Conservation (phyloP, 2,329 filamentous ascomycete genomes). For the Akanthomyces lecanii region DNA sequence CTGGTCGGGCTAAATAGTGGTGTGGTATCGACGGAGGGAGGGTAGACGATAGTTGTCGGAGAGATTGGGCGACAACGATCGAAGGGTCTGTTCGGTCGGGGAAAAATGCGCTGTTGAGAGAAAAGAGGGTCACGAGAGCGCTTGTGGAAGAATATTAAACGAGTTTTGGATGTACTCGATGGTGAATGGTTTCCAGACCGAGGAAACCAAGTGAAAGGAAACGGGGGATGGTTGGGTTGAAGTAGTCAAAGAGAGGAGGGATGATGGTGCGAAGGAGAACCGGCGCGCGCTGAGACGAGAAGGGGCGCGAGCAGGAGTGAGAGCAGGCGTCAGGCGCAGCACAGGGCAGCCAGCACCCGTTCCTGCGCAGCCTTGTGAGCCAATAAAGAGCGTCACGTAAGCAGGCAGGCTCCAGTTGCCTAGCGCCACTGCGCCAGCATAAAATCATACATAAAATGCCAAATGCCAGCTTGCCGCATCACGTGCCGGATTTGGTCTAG, state of each 20-base stretch:
- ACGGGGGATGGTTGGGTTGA: slow-evolving; percentile 9
- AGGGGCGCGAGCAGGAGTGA: background rate
- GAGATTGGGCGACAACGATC: slow-evolving; percentile 10
- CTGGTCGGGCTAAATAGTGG: background rate
- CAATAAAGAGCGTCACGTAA: slow-evolving; percentile 14
- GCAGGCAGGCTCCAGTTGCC: background rate
- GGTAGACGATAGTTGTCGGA: slow-evolving; percentile 15
- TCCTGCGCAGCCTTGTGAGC: background rate
- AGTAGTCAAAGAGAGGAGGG: slow-evolving; percentile 19
- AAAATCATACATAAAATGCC: no score
- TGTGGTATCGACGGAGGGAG: slow-evolving; percentile 43
- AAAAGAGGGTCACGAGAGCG: background rate
- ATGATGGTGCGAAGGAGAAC: slow-evolving; percentile 16
- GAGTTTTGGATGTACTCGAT: background rate
- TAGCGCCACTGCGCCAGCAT: background rate
- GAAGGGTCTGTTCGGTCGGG: background rate
- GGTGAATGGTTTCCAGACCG: background rate
- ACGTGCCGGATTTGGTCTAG: background rate
- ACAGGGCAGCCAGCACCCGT: background rate
- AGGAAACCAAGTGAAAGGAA: background rate
- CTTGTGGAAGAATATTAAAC: background rate
- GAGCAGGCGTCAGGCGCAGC: slow-evolving; percentile 15
- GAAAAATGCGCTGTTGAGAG: slow-evolving; percentile 17
- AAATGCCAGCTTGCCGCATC: background rate
- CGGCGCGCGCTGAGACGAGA: slow-evolving; percentile 10